A percentile compares a stretch with the other conserved stretches of the same genome.
These are phyloP conservation scores for Suhomyces bribrorum DNA, from an alignment of 1,139 yeast genomes.

Conservation along the genomic window DNA sequence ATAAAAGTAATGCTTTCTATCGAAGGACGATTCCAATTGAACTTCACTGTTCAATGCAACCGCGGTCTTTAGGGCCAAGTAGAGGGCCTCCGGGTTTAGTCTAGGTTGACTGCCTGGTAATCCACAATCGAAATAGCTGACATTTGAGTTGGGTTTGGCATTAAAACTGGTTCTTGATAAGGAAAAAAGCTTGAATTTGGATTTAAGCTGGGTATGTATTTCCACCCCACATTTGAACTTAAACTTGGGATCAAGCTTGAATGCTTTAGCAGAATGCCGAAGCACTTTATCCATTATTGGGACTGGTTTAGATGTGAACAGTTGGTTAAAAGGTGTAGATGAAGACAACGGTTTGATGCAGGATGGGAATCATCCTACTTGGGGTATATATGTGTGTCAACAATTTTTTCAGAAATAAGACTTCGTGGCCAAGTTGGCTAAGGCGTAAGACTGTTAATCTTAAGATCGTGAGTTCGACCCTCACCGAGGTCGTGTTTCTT, in stretches of 20 bases:
- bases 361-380: background rate
- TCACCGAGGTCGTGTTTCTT: conserved; percentile 40
- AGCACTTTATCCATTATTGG: conserved; percentile 3
- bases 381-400: background rate
- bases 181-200: conserved; percentile 75
- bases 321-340: background rate
- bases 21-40: conserved; percentile 65
- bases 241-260: conserved; percentile 22
- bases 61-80: conserved; percentile 72
- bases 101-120: conserved; percentile 93
- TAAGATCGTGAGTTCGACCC: conserved; percentile 49
- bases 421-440: conserved; percentile 40
- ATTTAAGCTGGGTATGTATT: conserved; percentile 85
- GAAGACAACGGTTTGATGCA: background rate
- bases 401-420: conserved; percentile 10
- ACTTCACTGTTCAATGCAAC: conserved; percentile 66
- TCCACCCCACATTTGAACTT: conserved; percentile 84
- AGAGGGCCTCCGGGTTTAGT: conserved; percentile 73
- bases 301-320: background rate
- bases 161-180: conserved; percentile 50
- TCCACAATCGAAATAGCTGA: conserved; percentile 81
- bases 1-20: conserved; percentile 92
- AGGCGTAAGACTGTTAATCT: conserved; percentile 59
- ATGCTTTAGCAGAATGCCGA: conserved; percentile 1
- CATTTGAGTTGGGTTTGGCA: conserved; percentile 64